These are phyloP conservation scores for Fusarium robinianum DNA, from an alignment of 2,329 filamentous ascomycete species.

Conservation along the genomic window DNA sequence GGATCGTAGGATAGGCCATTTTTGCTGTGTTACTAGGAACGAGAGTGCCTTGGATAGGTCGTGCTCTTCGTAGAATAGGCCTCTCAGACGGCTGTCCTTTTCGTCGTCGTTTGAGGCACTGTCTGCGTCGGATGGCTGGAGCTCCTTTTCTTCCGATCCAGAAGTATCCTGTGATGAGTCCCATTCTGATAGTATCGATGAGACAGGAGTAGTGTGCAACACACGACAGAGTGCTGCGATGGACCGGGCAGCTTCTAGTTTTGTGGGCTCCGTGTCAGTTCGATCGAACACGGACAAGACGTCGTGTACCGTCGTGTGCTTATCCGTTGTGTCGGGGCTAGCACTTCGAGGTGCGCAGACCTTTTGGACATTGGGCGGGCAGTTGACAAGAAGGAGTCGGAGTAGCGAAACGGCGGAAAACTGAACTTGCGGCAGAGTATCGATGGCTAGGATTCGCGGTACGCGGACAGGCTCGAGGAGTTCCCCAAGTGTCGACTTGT, in stretches of 20 bases:
- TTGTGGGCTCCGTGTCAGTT: conserved; percentile 55
- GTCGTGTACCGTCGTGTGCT: conserved; percentile 42
- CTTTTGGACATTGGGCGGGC: conserved; percentile 54
- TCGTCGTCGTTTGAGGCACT: conserved; percentile 1
- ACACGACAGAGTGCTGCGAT: conserved; percentile 58
- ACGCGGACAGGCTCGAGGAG: conserved; percentile 53
- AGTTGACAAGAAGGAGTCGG: conserved; percentile 59
- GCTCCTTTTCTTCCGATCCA: conserved; percentile 10
- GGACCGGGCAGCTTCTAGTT: conserved; percentile 62
- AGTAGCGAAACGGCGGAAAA: conserved; percentile 63
- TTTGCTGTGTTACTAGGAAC: conserved; percentile 59
- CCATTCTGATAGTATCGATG: conserved; percentile 42
- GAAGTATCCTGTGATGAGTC: conserved; percentile 37
- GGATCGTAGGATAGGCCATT: conserved; percentile 62
- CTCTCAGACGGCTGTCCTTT: conserved; percentile 28
- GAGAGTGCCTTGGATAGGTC: conserved; percentile 49
- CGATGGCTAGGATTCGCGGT: conserved; percentile 58
- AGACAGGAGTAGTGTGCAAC: conserved; percentile 50
- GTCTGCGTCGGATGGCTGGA: background rate
- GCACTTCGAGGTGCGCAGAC: conserved; percentile 50
- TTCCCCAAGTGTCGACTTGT: conserved; percentile 57
- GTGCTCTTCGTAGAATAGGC: conserved; percentile 54
- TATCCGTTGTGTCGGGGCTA: conserved; percentile 34
- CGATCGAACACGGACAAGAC: conserved; percentile 46
- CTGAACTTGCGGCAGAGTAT: conserved; percentile 59